Evolutionary conservation across 148 eudicot species (phyloP).

Genomic region (Arbutus unedo): DNA sequence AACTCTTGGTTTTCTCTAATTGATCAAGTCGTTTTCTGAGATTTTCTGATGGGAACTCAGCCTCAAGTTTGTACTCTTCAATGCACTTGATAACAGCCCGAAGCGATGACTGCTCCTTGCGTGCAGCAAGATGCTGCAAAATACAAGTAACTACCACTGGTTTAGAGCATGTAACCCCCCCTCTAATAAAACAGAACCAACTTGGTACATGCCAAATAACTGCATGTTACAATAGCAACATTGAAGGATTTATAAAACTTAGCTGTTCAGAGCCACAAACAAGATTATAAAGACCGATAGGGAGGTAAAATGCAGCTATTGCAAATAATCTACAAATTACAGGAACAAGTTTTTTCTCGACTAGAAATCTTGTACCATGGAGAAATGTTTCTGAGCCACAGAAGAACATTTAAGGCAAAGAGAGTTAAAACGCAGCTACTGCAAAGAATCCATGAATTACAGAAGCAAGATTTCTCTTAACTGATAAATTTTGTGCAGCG

Average conservation of each 20-base stretch:
- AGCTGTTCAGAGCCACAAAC: background rate
- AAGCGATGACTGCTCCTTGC: slow-evolving; percentile 92
- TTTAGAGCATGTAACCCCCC: too few relatives aligned
- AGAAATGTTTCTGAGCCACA: background rate
- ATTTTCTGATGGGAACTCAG: slow-evolving; percentile 66
- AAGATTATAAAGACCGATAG: background rate
- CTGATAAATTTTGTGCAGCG: background rate
- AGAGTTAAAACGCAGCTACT: too few relatives aligned
- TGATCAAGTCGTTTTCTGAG: slow-evolving; percentile 84
- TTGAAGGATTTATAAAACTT: background rate
- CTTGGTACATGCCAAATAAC: background rate
- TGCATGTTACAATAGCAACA: background rate
- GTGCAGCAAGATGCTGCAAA: slow-evolving; percentile 71
- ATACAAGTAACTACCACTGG: background rate
- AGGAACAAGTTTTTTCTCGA: background rate
- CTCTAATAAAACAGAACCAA: background rate
- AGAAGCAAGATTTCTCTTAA: background rate
- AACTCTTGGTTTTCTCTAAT: slow-evolving; percentile 65
- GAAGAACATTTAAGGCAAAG: background rate
- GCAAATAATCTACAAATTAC: background rate
- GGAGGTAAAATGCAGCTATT: background rate
- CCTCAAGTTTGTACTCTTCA: slow-evolving; percentile 87
- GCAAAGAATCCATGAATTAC: too few relatives aligned
- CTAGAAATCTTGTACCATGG: background rate
- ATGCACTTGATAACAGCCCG: slow-evolving; percentile 90